phyloP scores from a whole-genome alignment of 2,329 filamentous ascomycete species.

The Aureobasidium namibiae region DNA sequence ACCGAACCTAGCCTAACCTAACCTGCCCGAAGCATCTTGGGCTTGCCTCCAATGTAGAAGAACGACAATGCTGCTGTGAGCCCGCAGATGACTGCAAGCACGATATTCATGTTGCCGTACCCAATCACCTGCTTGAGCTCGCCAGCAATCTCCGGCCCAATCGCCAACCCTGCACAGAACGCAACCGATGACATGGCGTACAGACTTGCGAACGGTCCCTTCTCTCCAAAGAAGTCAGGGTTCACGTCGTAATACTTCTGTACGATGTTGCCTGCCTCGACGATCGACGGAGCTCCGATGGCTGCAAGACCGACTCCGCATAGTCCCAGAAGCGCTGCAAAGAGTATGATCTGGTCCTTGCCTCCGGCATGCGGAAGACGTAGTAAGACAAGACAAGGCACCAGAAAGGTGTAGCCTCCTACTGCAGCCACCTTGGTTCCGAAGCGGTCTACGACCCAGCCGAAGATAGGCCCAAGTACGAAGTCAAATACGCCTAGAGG shows the following conservation, averaged over 20 bases:
- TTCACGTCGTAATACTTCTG: constrained; percentile 50
- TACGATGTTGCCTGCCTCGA: constrained; percentile 49
- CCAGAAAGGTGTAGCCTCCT: constrained; percentile 34
- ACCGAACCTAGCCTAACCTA: not conserved
- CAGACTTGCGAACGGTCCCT: constrained; percentile 47
- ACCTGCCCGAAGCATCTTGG: constrained; percentile 12
- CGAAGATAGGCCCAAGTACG: constrained; percentile 38
- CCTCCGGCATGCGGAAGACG: constrained; percentile 35
- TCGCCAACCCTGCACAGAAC: constrained; percentile 50
- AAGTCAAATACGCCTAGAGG: constrained; percentile 37
- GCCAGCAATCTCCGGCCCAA: constrained; percentile 53
- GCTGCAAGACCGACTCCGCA: constrained; percentile 46
- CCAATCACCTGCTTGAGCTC: constrained; percentile 43
- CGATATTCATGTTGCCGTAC: constrained; percentile 51
- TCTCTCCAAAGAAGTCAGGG: constrained; percentile 44
- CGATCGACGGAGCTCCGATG: constrained; percentile 47
- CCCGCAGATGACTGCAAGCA: constrained; percentile 39
- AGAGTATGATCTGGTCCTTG: constrained; percentile 36
- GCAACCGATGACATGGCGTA: constrained; percentile 58
- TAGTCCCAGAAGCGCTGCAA: constrained; percentile 37
- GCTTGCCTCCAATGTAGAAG: constrained; percentile 39
- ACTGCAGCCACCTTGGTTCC: constrained; percentile 37
- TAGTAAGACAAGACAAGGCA: constrained; percentile 35
- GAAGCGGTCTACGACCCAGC: constrained; percentile 40
- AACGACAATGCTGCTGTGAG: constrained; percentile 37